Evolutionary conservation across 441 rosid species (phyloP).

Genomic region (Capsella rubella): DNA sequence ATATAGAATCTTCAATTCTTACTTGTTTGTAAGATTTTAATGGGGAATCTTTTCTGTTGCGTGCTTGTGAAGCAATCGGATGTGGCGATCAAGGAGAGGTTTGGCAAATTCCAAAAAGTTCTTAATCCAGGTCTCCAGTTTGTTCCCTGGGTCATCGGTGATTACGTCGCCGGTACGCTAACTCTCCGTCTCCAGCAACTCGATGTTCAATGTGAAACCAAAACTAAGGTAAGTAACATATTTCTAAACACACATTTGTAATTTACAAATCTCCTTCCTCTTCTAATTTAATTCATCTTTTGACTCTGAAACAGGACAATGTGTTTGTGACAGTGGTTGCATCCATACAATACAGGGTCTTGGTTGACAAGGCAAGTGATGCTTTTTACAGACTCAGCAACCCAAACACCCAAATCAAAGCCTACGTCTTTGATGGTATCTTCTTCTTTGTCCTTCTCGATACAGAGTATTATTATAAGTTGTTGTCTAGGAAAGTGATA

Average conservation of each 20-base stretch:
- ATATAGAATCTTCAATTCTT: constrained; percentile 4
- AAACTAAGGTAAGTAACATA: constrained; percentile 62
- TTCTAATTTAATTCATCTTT: background rate
- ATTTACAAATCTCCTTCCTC: background rate
- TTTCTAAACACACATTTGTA: background rate
- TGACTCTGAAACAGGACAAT: constrained; percentile 56
- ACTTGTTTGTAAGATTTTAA: constrained; percentile 27
- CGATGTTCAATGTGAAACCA: constrained; percentile 68
- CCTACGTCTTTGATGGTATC: constrained; percentile 75
- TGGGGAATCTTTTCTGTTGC: constrained; percentile 79
- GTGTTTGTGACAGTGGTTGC: constrained; percentile 80
- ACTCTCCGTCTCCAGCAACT: constrained; percentile 84
- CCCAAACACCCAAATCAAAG: constrained; percentile 65
- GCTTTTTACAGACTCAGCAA: constrained; percentile 75
- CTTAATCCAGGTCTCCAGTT: constrained; percentile 87
- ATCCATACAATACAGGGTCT: constrained; percentile 68
- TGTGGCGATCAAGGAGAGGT: constrained; percentile 75
- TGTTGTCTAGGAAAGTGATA: background rate
- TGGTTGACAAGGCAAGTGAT: constrained; percentile 66
- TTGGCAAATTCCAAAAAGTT: constrained; percentile 80
- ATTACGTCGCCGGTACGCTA: constrained; percentile 70
- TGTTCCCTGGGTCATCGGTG: constrained; percentile 82
- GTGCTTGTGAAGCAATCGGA: constrained; percentile 86
- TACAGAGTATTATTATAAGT: background rate
- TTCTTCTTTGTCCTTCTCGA: background rate